phyloP scores from a whole-genome alignment of 768 basidiomycete genomes.

The Xerocomellus amylosporus region DNA sequence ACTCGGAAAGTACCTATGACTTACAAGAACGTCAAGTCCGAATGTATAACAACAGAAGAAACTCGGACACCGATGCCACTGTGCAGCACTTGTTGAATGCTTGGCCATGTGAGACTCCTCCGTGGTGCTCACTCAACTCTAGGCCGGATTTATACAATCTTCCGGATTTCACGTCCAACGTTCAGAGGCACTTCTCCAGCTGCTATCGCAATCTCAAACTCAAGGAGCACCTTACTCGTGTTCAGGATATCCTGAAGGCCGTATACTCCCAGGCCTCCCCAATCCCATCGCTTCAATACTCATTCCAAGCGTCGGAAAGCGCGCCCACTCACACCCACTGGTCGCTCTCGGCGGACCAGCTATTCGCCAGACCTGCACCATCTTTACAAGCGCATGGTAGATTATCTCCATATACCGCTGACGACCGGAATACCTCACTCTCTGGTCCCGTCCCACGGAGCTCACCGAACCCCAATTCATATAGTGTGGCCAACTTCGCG shows the following conservation, averaged over 20 bases:
- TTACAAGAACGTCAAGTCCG: background rate
- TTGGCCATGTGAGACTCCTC: slow-evolving; percentile 15
- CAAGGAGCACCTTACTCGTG: background rate
- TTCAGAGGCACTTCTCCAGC: slow-evolving; percentile 3
- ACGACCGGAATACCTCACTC: too few relatives aligned
- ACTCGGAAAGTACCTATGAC: background rate
- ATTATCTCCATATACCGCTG: background rate
- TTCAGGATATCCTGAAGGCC: slow-evolving; percentile 3
- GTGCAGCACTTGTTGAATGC: background rate
- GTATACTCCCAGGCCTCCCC: background rate
- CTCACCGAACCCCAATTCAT: background rate
- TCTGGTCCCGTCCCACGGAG: background rate
- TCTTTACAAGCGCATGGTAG: background rate
- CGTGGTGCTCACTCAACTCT: background rate
- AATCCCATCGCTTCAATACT: background rate
- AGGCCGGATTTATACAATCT: slow-evolving; percentile 5
- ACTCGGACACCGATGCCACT: background rate
- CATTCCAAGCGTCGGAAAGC: background rate
- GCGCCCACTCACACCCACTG: background rate
- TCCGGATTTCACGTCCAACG: background rate
- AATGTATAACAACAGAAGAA: background rate
- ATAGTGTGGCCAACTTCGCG: background rate
- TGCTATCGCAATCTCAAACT: slow-evolving; percentile 12
- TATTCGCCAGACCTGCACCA: slow-evolving; percentile 4
- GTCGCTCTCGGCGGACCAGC: too few relatives aligned